Base-by-base conservation (phyloP, 1,139 yeast species). In the Meyerozyma elateridarum region DNA sequence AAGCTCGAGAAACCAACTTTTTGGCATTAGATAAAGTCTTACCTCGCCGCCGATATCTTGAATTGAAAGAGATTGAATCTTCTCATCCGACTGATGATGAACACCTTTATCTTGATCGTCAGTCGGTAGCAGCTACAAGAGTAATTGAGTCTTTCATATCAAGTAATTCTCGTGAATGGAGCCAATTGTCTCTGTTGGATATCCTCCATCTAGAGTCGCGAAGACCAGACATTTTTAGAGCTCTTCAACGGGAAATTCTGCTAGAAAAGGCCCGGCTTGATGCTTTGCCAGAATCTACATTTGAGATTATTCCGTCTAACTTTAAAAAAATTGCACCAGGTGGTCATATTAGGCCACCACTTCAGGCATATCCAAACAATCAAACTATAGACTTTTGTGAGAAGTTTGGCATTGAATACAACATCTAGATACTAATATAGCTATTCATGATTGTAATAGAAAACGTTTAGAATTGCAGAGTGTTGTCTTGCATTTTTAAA, bases 21-120 rank as follows among this genome's bases (percentile, higher is more conserved):
- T 54, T 85, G 17, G 95, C 97, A 0, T 64, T 91, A 14, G 97
- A 89, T 52, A 91, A 91, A 51, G 85, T 94, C 45, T 58, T 82
- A 1, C 85, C 85, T 0, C 57, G 64, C 11, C 61, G 93, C 11
- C 49, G 61, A 20, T 84, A 68, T 47, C 44, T 85, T 5, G 74
- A 74, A 37, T 41, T 64, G 3, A 14, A 67, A 8, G 49, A 60
- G 0, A 49, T 78, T n/a, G 36, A 43, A 11, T 20, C 64, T 39
- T 39, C 61, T 44, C n/a, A n/a, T n/a, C n/a, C n/a, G n/a, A 8
- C 39, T 41, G 2, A 41, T 16, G 29, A 36, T 1, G 38, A 45
- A 1, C 39, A 45, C 3, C 48, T 76, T 27, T 55, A 54, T 41
- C 61, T 61, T 45, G 76, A 72, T 42, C 50, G 56, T 11, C 72